phyloP scores from a whole-genome alignment of 441 rosid species.

The Erodium trifolium region DNA sequence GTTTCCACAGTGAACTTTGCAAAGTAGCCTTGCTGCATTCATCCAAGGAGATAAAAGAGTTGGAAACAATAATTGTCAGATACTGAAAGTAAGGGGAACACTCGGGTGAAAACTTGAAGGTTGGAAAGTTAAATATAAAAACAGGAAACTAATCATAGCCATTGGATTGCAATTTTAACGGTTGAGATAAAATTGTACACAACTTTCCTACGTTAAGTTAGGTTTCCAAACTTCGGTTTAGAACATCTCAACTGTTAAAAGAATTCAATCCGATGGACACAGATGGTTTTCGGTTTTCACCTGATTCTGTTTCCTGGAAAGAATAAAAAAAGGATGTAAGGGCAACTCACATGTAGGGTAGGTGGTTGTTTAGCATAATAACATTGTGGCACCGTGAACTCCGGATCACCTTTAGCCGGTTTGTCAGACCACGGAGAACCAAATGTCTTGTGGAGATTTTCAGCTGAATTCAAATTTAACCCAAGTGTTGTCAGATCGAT shows the following conservation, averaged over 20 bases:
- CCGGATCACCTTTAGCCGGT: constrained; percentile 83
- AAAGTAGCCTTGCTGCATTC: constrained; percentile 79
- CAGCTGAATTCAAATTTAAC: constrained; percentile 75
- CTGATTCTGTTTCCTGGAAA: background rate
- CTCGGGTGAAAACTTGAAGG: too few species aligned
- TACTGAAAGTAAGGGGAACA: too few species aligned
- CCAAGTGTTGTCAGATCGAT: constrained; percentile 89
- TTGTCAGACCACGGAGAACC: constrained; percentile 97
- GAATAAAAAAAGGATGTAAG: constrained; percentile 8
- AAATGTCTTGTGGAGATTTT: constrained; percentile 81
- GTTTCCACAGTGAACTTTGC: constrained; percentile 63
- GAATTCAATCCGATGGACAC: too few species aligned
- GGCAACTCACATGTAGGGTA: constrained; percentile 51
- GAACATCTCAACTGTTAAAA: too few species aligned
- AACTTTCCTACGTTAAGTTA: too few species aligned
- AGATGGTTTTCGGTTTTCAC: too few species aligned
- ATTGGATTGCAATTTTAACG: too few species aligned
- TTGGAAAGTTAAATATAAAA: too few species aligned
- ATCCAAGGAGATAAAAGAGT: constrained; percentile 12
- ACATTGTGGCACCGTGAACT: constrained; percentile 81
- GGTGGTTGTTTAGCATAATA: constrained; percentile 73
- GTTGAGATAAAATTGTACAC: too few species aligned
- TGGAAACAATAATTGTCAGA: background rate
- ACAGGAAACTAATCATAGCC: too few species aligned
- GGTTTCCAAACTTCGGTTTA: too few species aligned